These are phyloP conservation scores for Dipteronia sinensis DNA, from an alignment of 345 rosid genomes.

Conservation along the genomic window DNA sequence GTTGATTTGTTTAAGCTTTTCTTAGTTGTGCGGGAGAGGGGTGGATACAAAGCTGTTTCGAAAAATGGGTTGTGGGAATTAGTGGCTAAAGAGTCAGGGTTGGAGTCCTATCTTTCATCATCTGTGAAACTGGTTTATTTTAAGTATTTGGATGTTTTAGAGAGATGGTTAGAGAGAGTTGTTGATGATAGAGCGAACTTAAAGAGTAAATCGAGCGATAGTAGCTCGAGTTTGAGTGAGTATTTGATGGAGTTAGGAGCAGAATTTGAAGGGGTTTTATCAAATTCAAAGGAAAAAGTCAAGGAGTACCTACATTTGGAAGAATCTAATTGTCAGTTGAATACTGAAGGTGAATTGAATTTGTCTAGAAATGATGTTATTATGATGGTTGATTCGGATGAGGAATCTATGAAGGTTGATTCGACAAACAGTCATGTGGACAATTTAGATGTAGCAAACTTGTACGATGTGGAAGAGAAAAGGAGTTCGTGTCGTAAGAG, in stretches of 20 bases:
- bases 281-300: constrained; percentile 33
- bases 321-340: constrained; percentile 24
- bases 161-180: constrained; percentile 45
- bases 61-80: constrained; percentile 45
- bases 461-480: constrained; percentile 18
- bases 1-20: constrained; percentile 58
- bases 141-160: constrained; percentile 51
- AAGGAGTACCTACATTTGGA: constrained; percentile 26
- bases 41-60: constrained; percentile 48
- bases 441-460: constrained; percentile 26
- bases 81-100: constrained; percentile 54
- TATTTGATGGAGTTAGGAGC: constrained; percentile 35
- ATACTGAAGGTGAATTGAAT: neutral
- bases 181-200: constrained; percentile 19
- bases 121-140: constrained; percentile 48
- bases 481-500: constrained; percentile 40
- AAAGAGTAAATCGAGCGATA: neutral
- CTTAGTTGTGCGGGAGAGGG: constrained; percentile 49
- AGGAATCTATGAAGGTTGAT: constrained; percentile 29
- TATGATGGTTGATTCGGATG: constrained; percentile 25
- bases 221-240: constrained; percentile 24
- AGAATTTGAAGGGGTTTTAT: constrained; percentile 38
- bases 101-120: constrained; percentile 31
- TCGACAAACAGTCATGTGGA: constrained; percentile 20
- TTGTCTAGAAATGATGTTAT: constrained; percentile 10